These are phyloP conservation scores for Nigrospora oryzae DNA, from an alignment of 2,329 filamentous ascomycete genomes.

Conservation along the genomic window DNA sequence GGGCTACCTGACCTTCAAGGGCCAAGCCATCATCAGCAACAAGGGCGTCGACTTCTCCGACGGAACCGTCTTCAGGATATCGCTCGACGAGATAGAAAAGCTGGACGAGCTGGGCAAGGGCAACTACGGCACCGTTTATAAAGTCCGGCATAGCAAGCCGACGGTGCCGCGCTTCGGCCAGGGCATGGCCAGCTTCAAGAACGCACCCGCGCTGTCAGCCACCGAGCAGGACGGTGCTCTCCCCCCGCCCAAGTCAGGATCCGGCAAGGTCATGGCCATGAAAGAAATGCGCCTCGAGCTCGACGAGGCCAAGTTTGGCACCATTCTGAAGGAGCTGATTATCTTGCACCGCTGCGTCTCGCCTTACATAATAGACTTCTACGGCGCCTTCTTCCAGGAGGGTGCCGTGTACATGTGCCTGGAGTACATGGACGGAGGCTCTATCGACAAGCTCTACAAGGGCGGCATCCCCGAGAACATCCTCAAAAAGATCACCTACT, in stretches of 20 bases:
- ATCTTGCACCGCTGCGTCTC: slow-evolving; percentile 92
- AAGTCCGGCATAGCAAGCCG: slow-evolving; percentile 75
- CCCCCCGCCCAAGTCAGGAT: slow-evolving; percentile 32
- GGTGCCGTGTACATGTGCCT: slow-evolving; percentile 99
- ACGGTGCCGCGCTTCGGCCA: slow-evolving; percentile 48
- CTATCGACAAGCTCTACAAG: slow-evolving; percentile 89
- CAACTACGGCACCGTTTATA: slow-evolving; percentile 97
- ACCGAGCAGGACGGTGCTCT: slow-evolving; percentile 18
- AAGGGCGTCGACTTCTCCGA: slow-evolving; percentile 88
- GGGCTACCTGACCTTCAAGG: slow-evolving; percentile 85
- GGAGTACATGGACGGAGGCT: slow-evolving; percentile 98
- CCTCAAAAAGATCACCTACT: slow-evolving; percentile 80
- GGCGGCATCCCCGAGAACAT: slow-evolving; percentile 86
- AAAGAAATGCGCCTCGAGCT: slow-evolving; percentile 95
- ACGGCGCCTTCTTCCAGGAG: slow-evolving; percentile 97
- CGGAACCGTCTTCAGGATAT: slow-evolving; percentile 86
- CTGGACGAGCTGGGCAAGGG: slow-evolving; percentile 92
- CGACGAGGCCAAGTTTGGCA: slow-evolving; percentile 92
- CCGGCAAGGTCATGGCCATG: slow-evolving; percentile 93
- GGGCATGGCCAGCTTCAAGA: slow-evolving; percentile 40
- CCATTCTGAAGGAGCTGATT: slow-evolving; percentile 95
- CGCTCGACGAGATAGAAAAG: slow-evolving; percentile 84
- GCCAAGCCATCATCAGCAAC: slow-evolving; percentile 82
- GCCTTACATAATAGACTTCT: slow-evolving; percentile 97
- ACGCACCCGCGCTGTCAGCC: slow-evolving; percentile 22